Percentiles rank a stretch among this genome's conserved stretches.
These are phyloP conservation scores for Fusarium liriodendri DNA, from an alignment of 2,329 filamentous ascomycete species.

Conservation along the genomic window DNA sequence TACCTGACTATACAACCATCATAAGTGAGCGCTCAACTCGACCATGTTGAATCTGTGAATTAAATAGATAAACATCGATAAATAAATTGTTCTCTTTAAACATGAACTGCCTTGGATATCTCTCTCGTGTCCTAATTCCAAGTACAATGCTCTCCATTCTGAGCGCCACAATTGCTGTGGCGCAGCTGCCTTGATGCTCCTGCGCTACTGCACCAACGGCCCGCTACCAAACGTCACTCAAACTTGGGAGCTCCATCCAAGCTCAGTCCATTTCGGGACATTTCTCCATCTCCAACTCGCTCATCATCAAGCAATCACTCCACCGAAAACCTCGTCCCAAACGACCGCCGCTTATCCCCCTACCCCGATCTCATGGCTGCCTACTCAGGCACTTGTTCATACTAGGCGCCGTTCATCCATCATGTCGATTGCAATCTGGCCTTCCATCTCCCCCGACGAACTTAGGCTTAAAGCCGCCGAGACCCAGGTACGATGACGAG, in stretches of 20 bases:
- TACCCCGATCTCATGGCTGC: conserved; percentile 42
- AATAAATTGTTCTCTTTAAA: too few species aligned
- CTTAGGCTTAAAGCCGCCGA: conserved; percentile 62
- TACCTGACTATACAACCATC: neutral
- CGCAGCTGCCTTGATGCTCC: conserved; percentile 14
- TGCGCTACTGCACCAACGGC: conserved; percentile 5
- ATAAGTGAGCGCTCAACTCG: neutral
- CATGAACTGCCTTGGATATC: neutral
- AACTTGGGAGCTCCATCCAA: conserved; percentile 15
- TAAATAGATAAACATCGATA: neutral
- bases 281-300: conserved; percentile 38
- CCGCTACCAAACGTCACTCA: conserved; percentile 36
- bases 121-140: neutral
- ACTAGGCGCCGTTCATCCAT: conserved; percentile 24
- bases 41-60: neutral
- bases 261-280: conserved; percentile 13
- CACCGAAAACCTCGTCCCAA: neutral
- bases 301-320: conserved; percentile 12
- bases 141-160: neutral
- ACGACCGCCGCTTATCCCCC: neutral
- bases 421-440: conserved; percentile 72
- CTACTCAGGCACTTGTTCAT: conserved; percentile 17
- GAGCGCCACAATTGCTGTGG: conserved; percentile 28
- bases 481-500: conserved; percentile 58
- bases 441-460: conserved; percentile 61